Conservation (phyloP, 2,329 filamentous ascomycete genomes). For the Akanthomyces lecanii region DNA sequence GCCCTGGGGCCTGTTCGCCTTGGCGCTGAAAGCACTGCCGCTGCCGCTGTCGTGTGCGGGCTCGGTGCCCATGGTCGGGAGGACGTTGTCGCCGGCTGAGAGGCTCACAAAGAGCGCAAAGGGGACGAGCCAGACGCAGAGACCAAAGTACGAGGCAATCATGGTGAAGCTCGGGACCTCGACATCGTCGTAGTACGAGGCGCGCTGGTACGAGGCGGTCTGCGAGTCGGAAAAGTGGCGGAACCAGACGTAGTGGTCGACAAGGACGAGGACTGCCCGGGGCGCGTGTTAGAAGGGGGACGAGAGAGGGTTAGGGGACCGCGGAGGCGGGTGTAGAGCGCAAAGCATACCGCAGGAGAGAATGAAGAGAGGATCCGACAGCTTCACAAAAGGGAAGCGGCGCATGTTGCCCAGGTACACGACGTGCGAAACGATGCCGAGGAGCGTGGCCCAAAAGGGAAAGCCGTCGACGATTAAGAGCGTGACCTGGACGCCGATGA, state of each 20-base stretch:
- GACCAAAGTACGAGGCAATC: conserved; percentile 91
- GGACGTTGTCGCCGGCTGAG: conserved; percentile 88
- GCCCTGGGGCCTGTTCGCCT: conserved; percentile 48
- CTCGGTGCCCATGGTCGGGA: conserved; percentile 81
- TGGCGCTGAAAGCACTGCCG: conserved; percentile 30
- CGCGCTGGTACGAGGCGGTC: conserved; percentile 52
- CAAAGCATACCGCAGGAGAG: conserved; percentile 66
- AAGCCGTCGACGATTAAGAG: conserved; percentile 83
- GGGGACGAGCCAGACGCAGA: conserved; percentile 95
- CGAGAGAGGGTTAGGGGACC: too few species aligned
- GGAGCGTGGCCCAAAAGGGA: conserved; percentile 65
- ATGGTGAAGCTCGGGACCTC: conserved; percentile 81
- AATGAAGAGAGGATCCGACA: conserved; percentile 83
- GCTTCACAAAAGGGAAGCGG: conserved; percentile 70
- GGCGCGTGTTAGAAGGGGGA: neutral
- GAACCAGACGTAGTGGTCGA: conserved; percentile 97
- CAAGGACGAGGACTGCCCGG: conserved; percentile 65
- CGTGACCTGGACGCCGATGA: conserved; percentile 69
- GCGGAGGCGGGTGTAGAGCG: too few species aligned
- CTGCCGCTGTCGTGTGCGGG: conserved; percentile 43
- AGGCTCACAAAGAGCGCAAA: conserved; percentile 93
- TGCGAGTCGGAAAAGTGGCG: conserved; percentile 74
- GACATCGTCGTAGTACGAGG: conserved; percentile 58
- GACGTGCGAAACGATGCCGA: conserved; percentile 76
- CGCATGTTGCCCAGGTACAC: conserved; percentile 86